Base-by-base conservation (phyloP, 1,284 basidiomycete genomes). In the Ceratobasidium sp. region DNA sequence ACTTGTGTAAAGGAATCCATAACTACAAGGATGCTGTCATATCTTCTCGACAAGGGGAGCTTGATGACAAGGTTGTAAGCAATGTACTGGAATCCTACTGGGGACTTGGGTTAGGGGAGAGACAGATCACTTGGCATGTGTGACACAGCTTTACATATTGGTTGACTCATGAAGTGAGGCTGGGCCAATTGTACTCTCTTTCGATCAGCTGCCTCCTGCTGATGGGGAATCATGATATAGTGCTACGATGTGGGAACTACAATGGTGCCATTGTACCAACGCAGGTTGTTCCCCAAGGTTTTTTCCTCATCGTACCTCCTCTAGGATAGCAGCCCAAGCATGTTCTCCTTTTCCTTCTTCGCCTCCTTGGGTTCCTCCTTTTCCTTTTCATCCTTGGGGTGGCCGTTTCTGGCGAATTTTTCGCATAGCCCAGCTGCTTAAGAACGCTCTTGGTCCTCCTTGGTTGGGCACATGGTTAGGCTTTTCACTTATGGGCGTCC, bases 31-130 rank as follows among this genome's bases (percentile, higher is more conserved):
- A 83, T 80, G 8, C 77, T 51, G 72, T 81, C 76, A 73, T 71
- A 80, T 3, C 76, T 77, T 0, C 74, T 44, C 0, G 78, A 79
- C 1, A 21, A 5, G 3, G 81, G 82, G 0, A 83, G 76, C 18
- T 77, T 73, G 11, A 75, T 76, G 54, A 83, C 80, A 66, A 78
- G 73, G 72, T 84, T 82, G 79, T 81, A 79, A 0, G 80, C 79
- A 21, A 83, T 77, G 0, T 76, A 76, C 3, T 30, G 51, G 80
- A 81, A 83, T 81, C 14, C 73, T 6, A 69, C 49, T 2, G 18
- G 80, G 77, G 11, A 80, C 69, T 3, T 75, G 72, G 0, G 83
- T 75, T 0, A 80, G 77, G 58, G 79, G 73, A 6, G 83, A 74
- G 76, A 12, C 76, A 72, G n/a, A 25, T 49, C n/a, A n/a, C 23